Evolutionary conservation across 345 rosid species (phyloP), one percentile per base, ranked within the genome.

Genomic region (Corymbia maculata): DNA sequence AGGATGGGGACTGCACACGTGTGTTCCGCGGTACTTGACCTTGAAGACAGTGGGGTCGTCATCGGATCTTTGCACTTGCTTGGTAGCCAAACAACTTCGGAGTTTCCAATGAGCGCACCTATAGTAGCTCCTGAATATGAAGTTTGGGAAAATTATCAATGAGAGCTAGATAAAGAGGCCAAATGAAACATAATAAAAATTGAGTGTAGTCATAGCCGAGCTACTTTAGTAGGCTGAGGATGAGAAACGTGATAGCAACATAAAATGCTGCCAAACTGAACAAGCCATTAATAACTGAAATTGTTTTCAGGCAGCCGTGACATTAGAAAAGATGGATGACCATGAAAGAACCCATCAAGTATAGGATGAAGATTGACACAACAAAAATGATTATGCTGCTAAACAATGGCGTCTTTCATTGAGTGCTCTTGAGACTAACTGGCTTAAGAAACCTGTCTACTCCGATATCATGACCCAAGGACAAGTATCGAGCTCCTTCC

Each of bases 11-110:
- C 52, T 68, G 85, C 94, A 90, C 6, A 91, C 84, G 85, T 92
- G 94, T 49, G 32, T 64, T 52, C 91, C 91, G 7, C 88, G 55
- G 86, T 91, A 92, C 19, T 87, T 90, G 15, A 92, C 86, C 17
- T 90, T 89, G 11, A 91, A 89, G 64, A 90, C 75, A 42, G 89
- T 70, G 14, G 93, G 91, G 47, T 92, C 92, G 21, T 92, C 88
- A 85, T 91, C 90, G 24, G 92, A 89, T 89, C 91, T 88, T 85
- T 93, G 94, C 12, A 88, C 90, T 64, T 89, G 92, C 84, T 90
- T 92, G 84, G 91, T 89, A 52, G 94, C 94, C 87, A 79, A 85
- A 64, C 93, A 92, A 79, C 88, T 91, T 68, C 86, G 90, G 8
- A 75, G 59, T 44, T 86, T 64, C 11, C 85, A 42, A 51, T 52